Evolutionary conservation across 768 basidiomycete species (phyloP).

Genomic region (Serendipita vermifera): DNA sequence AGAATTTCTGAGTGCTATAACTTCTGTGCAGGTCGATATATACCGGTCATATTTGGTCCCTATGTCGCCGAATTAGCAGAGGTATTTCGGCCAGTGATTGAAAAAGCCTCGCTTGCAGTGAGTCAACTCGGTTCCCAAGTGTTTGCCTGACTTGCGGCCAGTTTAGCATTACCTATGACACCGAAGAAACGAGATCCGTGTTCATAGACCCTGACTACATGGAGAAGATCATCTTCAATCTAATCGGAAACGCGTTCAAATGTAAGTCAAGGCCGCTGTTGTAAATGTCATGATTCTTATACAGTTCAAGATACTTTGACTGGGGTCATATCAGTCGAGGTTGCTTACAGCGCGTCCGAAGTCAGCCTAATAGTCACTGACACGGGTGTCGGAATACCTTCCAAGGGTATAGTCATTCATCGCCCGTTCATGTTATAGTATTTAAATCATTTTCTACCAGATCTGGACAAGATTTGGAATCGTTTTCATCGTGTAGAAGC

Average conservation of each 20-base stretch:
- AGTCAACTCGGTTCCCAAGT: not conserved
- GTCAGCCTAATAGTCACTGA: slow-evolving; percentile 26
- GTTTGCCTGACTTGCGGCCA: slow-evolving; percentile 4
- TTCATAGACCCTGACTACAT: slow-evolving; percentile 24
- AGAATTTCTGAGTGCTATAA: not conserved
- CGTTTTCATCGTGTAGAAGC: slow-evolving; percentile 27
- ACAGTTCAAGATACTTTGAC: slow-evolving; percentile 21
- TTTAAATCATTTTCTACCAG: slow-evolving; percentile 10
- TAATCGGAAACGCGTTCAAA: slow-evolving; percentile 27
- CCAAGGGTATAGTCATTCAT: slow-evolving; percentile 4
- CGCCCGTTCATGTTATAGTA: too few relatives aligned
- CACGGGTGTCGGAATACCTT: slow-evolving; percentile 29
- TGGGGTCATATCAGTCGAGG: slow-evolving; percentile 24
- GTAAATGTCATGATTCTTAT: slow-evolving; percentile 18
- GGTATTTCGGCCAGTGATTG: slow-evolving; percentile 26
- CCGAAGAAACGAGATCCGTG: slow-evolving; percentile 14
- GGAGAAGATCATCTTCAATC: slow-evolving; percentile 24
- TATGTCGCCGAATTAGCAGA: slow-evolving; percentile 24
- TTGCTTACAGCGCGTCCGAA: slow-evolving; percentile 19
- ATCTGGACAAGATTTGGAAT: slow-evolving; percentile 23
- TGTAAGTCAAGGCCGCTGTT: slow-evolving; percentile 15
- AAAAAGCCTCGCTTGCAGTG: slow-evolving; percentile 18
- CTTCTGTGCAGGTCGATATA: slow-evolving; percentile 21
- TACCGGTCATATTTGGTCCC: slow-evolving; percentile 22
- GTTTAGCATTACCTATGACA: slow-evolving; percentile 22